Conservation (phyloP, 208 protist species). For the Kentomonas sorsogonicus region DNA sequence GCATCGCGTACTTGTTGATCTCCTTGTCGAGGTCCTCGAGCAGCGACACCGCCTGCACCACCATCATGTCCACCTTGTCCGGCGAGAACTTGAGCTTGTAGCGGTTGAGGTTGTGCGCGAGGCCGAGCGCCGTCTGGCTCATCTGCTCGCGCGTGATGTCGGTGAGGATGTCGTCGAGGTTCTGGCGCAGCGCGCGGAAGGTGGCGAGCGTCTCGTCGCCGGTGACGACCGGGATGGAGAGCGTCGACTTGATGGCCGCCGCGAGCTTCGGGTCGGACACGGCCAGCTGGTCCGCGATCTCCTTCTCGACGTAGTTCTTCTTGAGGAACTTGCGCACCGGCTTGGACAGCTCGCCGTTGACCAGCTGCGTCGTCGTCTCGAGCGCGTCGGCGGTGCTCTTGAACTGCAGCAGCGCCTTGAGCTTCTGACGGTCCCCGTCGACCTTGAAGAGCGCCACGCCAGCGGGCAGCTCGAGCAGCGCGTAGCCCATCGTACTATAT, state of each 20-base stretch:
- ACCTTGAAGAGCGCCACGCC: conserved; percentile 99
- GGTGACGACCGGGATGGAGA: conserved; percentile 92
- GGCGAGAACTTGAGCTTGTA: conserved; percentile 99
- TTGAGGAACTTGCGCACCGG: conserved; percentile 98
- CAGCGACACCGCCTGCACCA: conserved; percentile 99
- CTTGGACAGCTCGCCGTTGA: conserved; percentile 96
- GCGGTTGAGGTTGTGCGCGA: conserved; percentile 98
- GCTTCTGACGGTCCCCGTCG: conserved; percentile 86
- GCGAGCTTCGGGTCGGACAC: conserved; percentile 95
- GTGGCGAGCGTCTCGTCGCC: conserved; percentile 88
- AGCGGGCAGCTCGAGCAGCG: conserved; percentile 97
- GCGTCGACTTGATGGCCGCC: conserved; percentile 95
- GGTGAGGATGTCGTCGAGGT: conserved; percentile 89
- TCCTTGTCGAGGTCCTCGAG: conserved; percentile 99
- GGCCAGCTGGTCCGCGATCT: conserved; percentile 87
- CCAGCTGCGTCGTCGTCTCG: conserved; percentile 93
- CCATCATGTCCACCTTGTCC: conserved; percentile 99
- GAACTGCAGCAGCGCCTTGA: conserved; percentile 93
- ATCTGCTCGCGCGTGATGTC: conserved; percentile 87
- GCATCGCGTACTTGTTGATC: conserved; percentile 99
- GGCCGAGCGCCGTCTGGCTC: conserved; percentile 95
- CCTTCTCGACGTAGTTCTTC: conserved; percentile 93
- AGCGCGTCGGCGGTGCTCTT: conserved; percentile 96
- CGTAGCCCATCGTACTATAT: conserved; percentile 87
- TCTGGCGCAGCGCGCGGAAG: conserved; percentile 93